Evolutionary conservation across 2,329 filamentous ascomycete species (phyloP).

Genomic region (Xylariaceae sp.): DNA sequence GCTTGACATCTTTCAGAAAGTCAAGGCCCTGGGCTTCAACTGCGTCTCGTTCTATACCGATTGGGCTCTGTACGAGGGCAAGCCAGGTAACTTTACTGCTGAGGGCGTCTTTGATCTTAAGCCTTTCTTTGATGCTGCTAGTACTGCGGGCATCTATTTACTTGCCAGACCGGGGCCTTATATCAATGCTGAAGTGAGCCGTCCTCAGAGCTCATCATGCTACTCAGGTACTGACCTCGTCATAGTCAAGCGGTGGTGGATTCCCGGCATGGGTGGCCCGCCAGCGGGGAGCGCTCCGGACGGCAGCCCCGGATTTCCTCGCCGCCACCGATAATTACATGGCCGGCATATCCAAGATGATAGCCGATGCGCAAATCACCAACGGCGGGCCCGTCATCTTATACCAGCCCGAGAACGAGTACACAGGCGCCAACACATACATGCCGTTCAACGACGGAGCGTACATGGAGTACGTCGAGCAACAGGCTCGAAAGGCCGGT

Average conservation of each 20-base stretch:
- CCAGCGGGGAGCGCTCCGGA: constrained; percentile 59
- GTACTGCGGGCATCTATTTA: constrained; percentile 69
- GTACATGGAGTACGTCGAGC: constrained; percentile 48
- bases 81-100: constrained; percentile 63
- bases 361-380: constrained; percentile 74
- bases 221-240: not conserved
- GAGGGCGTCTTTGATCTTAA: constrained; percentile 70
- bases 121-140: constrained; percentile 72
- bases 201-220: not conserved
- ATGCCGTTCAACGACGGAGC: constrained; percentile 59
- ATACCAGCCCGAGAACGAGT: constrained; percentile 79
- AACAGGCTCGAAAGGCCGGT: constrained; percentile 58
- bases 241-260: constrained; percentile 57
- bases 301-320: constrained; percentile 57
- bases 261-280: constrained; percentile 77
- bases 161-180: constrained; percentile 66
- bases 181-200: constrained; percentile 68
- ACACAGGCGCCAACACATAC: constrained; percentile 48
- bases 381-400: constrained; percentile 77
- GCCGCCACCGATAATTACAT: constrained; percentile 61
- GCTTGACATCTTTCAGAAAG: constrained; percentile 75
- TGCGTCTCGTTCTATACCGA: constrained; percentile 74
- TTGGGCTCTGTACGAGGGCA: constrained; percentile 74
- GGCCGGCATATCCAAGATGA: constrained; percentile 56
- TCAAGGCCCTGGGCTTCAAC: constrained; percentile 77